These are phyloP conservation scores for Calycina herbarum DNA, from an alignment of 2,329 filamentous ascomycete genomes.

Conservation along the genomic window DNA sequence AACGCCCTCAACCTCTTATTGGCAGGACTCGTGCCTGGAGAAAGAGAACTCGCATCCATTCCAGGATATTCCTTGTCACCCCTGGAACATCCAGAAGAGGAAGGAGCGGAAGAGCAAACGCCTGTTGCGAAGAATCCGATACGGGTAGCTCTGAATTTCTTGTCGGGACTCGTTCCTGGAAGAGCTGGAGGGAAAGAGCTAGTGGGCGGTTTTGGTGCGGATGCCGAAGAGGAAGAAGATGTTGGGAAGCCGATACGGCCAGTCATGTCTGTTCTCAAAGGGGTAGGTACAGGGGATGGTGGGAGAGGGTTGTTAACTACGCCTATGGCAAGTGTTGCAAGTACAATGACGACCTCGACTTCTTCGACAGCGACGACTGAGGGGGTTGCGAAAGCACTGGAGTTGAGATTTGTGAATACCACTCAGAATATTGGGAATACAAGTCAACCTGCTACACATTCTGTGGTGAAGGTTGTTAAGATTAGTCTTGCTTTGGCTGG, in stretches of 20 bases:
- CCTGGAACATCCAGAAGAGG: not conserved
- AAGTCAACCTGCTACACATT: not conserved
- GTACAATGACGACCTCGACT: not conserved
- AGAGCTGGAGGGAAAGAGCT: not conserved
- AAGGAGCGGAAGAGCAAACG: not conserved
- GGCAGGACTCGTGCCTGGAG: conserved; percentile 1
- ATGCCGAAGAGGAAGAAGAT: not conserved
- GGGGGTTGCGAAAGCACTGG: not conserved
- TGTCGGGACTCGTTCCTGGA: not conserved
- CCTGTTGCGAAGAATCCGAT: not conserved
- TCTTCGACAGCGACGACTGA: not conserved
- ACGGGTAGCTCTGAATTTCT: not conserved
- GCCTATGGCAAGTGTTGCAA: not conserved
- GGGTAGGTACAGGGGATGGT: not conserved
- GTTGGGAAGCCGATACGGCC: not conserved
- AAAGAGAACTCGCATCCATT: not conserved
- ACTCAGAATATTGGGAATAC: not conserved
- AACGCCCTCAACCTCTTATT: not conserved
- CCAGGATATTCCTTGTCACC: not conserved
- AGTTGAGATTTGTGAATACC: not conserved
- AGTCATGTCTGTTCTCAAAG: not conserved
- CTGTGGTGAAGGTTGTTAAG: not conserved
- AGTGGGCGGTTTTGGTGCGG: not conserved
- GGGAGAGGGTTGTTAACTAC: not conserved
- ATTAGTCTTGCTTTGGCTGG: not conserved